Conservation (phyloP, 805 yeast species). For the Myxozyma neotropica region DNA sequence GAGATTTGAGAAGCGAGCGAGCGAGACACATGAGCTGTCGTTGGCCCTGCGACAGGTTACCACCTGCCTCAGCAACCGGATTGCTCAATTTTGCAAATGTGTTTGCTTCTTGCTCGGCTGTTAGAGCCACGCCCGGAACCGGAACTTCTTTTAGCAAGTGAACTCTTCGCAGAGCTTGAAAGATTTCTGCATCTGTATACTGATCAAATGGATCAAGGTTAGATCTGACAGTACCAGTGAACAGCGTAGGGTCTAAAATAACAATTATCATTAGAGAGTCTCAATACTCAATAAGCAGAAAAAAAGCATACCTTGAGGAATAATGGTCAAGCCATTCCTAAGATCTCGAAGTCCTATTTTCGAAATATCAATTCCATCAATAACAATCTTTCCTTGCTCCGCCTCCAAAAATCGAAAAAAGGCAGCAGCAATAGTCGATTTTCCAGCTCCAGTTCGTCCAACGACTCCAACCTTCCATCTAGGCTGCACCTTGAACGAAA, state of each 20-base stretch:
- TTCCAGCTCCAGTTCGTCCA: constrained; percentile 98
- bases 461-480: constrained; percentile 88
- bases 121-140: not conserved
- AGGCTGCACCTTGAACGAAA: constrained; percentile 76
- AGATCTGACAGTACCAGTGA: constrained; percentile 67
- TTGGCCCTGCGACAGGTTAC: constrained; percentile 86
- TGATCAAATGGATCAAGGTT: constrained; percentile 73
- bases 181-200: constrained; percentile 53
- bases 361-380: constrained; percentile 68
- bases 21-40: constrained; percentile 81
- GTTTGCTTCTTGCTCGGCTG: constrained; percentile 14
- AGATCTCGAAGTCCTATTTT: constrained; percentile 63
- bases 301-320: constrained; percentile 74
- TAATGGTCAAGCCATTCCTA: constrained; percentile 65
- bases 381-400: constrained; percentile 55
- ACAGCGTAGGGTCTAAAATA: constrained; percentile 76
- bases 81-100: constrained; percentile 57
- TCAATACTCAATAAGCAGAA: constrained; percentile 45
- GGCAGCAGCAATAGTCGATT: constrained; percentile 93
- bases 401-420: constrained; percentile 68
- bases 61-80: constrained; percentile 70
- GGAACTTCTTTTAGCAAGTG: constrained; percentile 15
- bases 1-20: constrained; percentile 70
- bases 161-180: constrained; percentile 33
- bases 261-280: too few species aligned